phyloP scores from a whole-genome alignment of 768 basidiomycete species.

The Naganishia randhawae region DNA sequence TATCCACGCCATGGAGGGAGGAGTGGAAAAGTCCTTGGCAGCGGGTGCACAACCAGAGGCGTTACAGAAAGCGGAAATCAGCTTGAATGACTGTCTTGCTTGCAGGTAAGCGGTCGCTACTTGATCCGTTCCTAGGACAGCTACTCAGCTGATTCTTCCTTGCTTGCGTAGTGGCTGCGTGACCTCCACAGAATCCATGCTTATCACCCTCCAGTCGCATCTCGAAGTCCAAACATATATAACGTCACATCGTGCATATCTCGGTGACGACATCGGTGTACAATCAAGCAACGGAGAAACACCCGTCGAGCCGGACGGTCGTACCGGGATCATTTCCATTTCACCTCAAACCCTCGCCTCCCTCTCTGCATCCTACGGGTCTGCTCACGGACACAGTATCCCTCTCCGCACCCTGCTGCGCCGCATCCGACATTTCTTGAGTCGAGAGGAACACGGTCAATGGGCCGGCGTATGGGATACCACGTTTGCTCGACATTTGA shows the following conservation, averaged over 20 bases:
- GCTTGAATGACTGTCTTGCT: conserved; percentile 92
- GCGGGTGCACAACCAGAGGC: neutral
- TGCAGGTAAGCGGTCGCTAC: conserved; percentile 67
- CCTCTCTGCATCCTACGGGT: conserved; percentile 58
- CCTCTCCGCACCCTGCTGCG: conserved; percentile 56
- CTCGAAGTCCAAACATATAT: conserved; percentile 82
- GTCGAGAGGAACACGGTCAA: conserved; percentile 32
- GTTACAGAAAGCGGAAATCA: conserved; percentile 90
- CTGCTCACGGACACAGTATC: neutral
- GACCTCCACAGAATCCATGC: conserved; percentile 93
- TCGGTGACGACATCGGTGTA: neutral
- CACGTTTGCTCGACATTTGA: conserved; percentile 85
- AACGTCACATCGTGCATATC: conserved; percentile 8
- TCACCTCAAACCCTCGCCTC: conserved; percentile 83
- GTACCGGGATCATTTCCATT: conserved; percentile 73
- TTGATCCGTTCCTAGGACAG: neutral
- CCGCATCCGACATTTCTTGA: conserved; percentile 50
- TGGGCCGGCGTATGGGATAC: conserved; percentile 71
- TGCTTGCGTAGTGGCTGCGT: conserved; percentile 74
- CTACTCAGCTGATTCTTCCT: conserved; percentile 16
- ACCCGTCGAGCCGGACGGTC: conserved; percentile 53
- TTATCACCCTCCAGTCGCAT: conserved; percentile 94
- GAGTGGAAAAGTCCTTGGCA: conserved; percentile 25
- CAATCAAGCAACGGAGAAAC: neutral
- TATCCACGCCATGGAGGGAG: conserved; percentile 1